These are phyloP conservation scores for Fusarium udum DNA, from an alignment of 2,329 filamentous ascomycete genomes.

Conservation along the genomic window DNA sequence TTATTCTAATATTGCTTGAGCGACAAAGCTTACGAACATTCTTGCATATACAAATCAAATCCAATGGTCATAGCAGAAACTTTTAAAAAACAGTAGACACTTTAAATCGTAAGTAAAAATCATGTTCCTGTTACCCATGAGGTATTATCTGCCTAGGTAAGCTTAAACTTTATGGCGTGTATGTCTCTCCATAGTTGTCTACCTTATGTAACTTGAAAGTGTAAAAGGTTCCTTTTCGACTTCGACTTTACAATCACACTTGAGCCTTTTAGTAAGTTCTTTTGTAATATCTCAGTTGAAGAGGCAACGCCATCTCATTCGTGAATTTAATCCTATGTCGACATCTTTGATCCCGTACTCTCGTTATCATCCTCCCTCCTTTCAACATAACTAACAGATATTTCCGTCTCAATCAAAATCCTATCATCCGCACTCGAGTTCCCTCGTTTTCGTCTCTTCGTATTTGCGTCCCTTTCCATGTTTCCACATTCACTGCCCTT, in stretches of 20 bases:
- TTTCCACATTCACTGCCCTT: fast-evolving
- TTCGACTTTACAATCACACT: background rate
- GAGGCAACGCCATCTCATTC: fast-evolving
- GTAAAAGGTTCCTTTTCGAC: background rate
- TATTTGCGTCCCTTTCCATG: fast-evolving
- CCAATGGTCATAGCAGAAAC: background rate
- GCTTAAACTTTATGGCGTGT: background rate
- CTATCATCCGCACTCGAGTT: background rate
- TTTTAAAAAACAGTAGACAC: background rate
- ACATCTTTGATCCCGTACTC: background rate
- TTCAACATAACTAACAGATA: slow-evolving; percentile 11
- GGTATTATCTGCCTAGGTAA: too few relatives aligned
- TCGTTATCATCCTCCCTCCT: background rate
- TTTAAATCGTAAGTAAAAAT: fast-evolving
- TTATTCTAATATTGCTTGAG: fast-evolving
- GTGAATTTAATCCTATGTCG: background rate
- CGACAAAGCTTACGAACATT: background rate
- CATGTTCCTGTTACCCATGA: background rate
- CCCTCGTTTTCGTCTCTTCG: background rate
- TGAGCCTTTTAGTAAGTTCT: fast-evolving
- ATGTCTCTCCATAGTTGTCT: background rate
- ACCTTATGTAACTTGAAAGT: fast-evolving
- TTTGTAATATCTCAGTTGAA: fast-evolving
- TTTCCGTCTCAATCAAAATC: background rate
- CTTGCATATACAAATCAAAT: background rate